These are phyloP conservation scores for Neopestalotiopsis rosae DNA, from an alignment of 2,329 filamentous ascomycete genomes.

Conservation along the genomic window DNA sequence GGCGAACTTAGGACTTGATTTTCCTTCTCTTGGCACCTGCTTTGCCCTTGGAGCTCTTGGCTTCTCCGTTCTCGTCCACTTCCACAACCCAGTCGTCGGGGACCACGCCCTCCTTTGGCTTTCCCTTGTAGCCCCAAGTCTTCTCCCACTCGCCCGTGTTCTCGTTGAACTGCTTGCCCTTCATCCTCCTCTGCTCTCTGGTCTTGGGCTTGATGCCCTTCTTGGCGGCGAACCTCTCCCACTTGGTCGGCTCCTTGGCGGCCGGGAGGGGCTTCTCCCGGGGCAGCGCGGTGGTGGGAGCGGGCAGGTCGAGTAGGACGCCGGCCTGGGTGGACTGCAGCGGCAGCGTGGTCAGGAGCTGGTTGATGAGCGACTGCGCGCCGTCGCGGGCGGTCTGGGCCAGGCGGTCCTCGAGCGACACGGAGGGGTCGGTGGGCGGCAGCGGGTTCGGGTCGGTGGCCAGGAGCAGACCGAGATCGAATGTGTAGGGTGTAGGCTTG, in stretches of 20 bases:
- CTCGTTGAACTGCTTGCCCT: constrained; percentile 85
- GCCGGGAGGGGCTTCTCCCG: constrained; percentile 91
- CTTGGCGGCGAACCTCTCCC: constrained; percentile 95
- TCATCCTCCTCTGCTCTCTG: constrained; percentile 70
- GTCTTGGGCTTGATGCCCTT: constrained; percentile 94
- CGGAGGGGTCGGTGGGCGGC: constrained; percentile 34
- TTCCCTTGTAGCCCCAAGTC: constrained; percentile 93
- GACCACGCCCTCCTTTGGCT: constrained; percentile 75
- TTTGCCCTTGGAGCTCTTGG: constrained; percentile 46
- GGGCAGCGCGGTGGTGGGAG: constrained; percentile 72
- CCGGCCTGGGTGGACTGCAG: constrained; percentile 72
- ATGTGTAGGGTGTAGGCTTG: constrained; percentile 89
- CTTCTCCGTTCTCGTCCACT: constrained; percentile 74
- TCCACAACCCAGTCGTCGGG: constrained; percentile 89
- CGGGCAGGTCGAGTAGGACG: constrained; percentile 80
- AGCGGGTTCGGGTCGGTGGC: constrained; percentile 80
- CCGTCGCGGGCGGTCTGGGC: constrained; percentile 81
- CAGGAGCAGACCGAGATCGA: constrained; percentile 67
- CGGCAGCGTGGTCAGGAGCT: constrained; percentile 87
- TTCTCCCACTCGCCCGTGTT: constrained; percentile 85
- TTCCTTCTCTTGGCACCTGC: constrained; percentile 38
- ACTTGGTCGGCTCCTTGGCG: constrained; percentile 85
- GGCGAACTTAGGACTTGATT: constrained; percentile 16
- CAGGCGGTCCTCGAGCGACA: constrained; percentile 69
- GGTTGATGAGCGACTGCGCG: constrained; percentile 89